A percentile compares a stretch with the other conserved stretches of the same genome.
Evolutionary conservation across 495 filamentous ascomycete genomes (phyloP).

Genomic region (Penicillium ucsense): DNA sequence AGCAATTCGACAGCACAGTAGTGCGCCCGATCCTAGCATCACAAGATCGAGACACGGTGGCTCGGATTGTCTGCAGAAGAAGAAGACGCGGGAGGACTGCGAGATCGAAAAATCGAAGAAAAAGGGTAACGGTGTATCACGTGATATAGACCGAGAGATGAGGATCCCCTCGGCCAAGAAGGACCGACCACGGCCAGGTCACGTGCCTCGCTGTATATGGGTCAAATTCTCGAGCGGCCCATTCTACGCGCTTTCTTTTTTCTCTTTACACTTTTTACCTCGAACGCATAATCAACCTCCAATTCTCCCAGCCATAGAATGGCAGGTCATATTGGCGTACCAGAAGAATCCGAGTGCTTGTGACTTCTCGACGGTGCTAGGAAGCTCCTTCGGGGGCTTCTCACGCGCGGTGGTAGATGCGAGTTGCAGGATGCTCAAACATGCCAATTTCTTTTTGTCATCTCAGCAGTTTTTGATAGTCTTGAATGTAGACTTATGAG

Average conservation of each 20-base stretch:
- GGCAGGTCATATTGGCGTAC: slow-evolving; percentile 48
- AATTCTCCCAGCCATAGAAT: slow-evolving; percentile 35
- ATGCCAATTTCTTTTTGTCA: slow-evolving; percentile 8
- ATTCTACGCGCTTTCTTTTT: slow-evolving; percentile 10
- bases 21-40: slow-evolving; percentile 6
- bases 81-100: not conserved
- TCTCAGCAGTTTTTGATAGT: no score
- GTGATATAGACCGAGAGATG: slow-evolving; percentile 20
- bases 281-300: slow-evolving; percentile 49
- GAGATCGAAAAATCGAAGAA: slow-evolving; percentile 1
- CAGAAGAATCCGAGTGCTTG: slow-evolving; percentile 29
- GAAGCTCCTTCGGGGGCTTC: slow-evolving; percentile 9
- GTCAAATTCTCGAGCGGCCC: slow-evolving; percentile 5
- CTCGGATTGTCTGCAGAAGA: not conserved
- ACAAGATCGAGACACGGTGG: slow-evolving; percentile 3
- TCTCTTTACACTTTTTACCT: slow-evolving; percentile 35
- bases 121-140: slow-evolving; percentile 2
- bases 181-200: no score
- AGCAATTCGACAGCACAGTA: no score
- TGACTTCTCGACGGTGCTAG: slow-evolving; percentile 25
- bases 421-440: slow-evolving; percentile 34
- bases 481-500: no score
- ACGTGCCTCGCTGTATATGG: slow-evolving; percentile 7
- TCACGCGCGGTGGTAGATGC: slow-evolving; percentile 28
- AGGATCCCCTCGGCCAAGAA: no score